phyloP scores from a whole-genome alignment of 805 yeast species.

The Candida incommunis region DNA sequence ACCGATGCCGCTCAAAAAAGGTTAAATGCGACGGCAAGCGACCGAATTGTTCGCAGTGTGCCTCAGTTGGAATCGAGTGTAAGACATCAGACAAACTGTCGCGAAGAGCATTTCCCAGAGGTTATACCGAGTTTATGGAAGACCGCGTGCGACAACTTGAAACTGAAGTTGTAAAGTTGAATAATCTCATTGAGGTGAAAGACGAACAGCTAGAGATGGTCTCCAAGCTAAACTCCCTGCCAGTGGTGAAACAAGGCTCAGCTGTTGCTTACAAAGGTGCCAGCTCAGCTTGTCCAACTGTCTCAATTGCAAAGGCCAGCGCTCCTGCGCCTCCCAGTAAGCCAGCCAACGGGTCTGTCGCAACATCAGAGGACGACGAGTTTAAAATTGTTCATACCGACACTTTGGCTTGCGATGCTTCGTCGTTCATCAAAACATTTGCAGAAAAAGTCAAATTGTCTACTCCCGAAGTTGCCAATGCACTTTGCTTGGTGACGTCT shows the following conservation, averaged over 20 bases:
- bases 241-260: slow-evolving; percentile 1
- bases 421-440: slow-evolving; percentile 17
- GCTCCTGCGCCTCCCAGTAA: neutral
- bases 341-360: slow-evolving; percentile 1
- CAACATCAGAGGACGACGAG: slow-evolving; percentile 13
- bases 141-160: slow-evolving; percentile 79
- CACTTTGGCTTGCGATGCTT: slow-evolving; percentile 16
- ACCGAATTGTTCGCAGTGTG: slow-evolving; percentile 67
- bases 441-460: slow-evolving; percentile 15
- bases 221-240: slow-evolving; percentile 15
- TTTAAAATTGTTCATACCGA: slow-evolving; percentile 15
- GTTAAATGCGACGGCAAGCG: slow-evolving; percentile 57
- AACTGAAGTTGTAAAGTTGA: slow-evolving; percentile 58
- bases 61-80: slow-evolving; percentile 74
- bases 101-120: slow-evolving; percentile 78
- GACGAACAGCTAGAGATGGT: slow-evolving; percentile 44
- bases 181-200: slow-evolving; percentile 46
- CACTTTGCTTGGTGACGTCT: slow-evolving; percentile 4
- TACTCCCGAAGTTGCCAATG: slow-evolving; percentile 11
- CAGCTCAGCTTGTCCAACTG: neutral
- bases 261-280: slow-evolving; percentile 2
- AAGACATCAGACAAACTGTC: slow-evolving; percentile 77
- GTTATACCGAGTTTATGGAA: slow-evolving; percentile 82
- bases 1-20: slow-evolving; percentile 67
- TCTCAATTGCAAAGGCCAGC: neutral